Base-by-base conservation (phyloP, 768 basidiomycete genomes). In the Candolleomyces efflorescens region DNA sequence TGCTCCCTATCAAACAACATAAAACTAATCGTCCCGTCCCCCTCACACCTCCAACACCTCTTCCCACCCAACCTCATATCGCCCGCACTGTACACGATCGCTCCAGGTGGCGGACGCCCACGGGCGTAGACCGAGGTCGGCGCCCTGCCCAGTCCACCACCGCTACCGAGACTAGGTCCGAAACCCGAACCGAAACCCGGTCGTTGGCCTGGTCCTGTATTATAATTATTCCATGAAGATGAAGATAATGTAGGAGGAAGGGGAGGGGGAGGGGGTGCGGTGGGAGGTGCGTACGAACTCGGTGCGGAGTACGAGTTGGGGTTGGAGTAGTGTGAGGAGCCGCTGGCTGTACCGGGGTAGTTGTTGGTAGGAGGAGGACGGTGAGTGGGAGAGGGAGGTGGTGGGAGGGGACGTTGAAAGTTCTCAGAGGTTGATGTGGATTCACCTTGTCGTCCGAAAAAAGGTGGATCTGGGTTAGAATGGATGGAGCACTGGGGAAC, bases 41-140 rank as follows among this genome's bases (percentile, higher is more conserved):
- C 91, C 36, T 74, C 71, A 65, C 90, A 92, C 22, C 77, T 72
- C 81, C 78, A 82, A 68, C 91, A 92, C 62, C 79, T 53, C 45
- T 70, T 62, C 0, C 91, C 90, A 2, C 90, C 90, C 9, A 92
- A 70, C 48, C 89, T 69, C 20, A 85, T 76, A 67, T 92, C 90
- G 2, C 90, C 90, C 0, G 90, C 80, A 0, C 59, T 59, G 53
- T 87, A 79, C 3, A 86, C 74, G 0, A 79, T 61, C 13, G 82
- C 69, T 17, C 78, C 69, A 0, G 76, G 78, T 1, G 73, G 73
- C 0, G 71, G 68, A 2, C 32, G 32, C 7, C 32, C 32, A 32
- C n/a, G n/a, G n/a, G n/a, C n/a, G n/a, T 32, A 32, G 7, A 32
- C 32, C 32, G 32, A 32, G 11, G 32, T 32, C 11, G 6, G 32